Evolutionary conservation across 2,329 filamentous ascomycete species (phyloP).

Genomic region (Rhytidhysteron rufulum): DNA sequence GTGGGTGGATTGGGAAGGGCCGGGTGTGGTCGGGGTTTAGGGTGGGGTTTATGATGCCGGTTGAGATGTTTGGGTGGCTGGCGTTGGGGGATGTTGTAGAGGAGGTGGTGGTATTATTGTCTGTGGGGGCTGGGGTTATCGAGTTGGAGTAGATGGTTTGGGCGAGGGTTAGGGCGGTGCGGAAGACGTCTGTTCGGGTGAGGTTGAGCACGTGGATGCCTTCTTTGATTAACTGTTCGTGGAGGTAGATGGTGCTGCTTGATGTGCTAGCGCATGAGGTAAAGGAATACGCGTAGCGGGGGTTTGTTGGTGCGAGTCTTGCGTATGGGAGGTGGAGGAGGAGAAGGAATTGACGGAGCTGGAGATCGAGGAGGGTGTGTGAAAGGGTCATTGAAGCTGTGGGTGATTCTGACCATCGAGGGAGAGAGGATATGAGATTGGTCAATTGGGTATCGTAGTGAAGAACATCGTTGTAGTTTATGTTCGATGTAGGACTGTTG

Average conservation of each 20-base stretch:
- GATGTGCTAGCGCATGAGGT: slow-evolving; percentile 25
- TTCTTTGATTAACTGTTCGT: slow-evolving; percentile 18
- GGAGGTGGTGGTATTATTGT: not conserved
- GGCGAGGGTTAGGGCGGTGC: slow-evolving; percentile 22
- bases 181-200: slow-evolving; percentile 27
- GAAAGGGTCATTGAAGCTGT: slow-evolving; percentile 20
- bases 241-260: slow-evolving; percentile 19
- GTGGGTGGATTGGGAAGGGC: not conserved
- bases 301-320: slow-evolving; percentile 17
- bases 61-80: too few species aligned
- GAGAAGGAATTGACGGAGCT: slow-evolving; percentile 31
- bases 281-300: slow-evolving; percentile 29
- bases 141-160: slow-evolving; percentile 26
- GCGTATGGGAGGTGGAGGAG: slow-evolving; percentile 33
- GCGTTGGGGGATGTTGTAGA: not conserved
- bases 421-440: slow-evolving; percentile 17
- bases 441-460: slow-evolving; percentile 29
- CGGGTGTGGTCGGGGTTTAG: not conserved
- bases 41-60: too few species aligned
- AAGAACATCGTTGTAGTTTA: slow-evolving; percentile 30
- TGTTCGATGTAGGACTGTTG: slow-evolving; percentile 24
- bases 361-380: slow-evolving; percentile 16
- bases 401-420: slow-evolving; percentile 19
- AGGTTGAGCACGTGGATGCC: slow-evolving; percentile 21
- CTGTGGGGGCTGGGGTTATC: slow-evolving; percentile 7